Percentiles rank a stretch among this genome's conserved stretches.
Conservation (phyloP, 2,329 filamentous ascomycete genomes). For the Fusarium vanettenii region DNA sequence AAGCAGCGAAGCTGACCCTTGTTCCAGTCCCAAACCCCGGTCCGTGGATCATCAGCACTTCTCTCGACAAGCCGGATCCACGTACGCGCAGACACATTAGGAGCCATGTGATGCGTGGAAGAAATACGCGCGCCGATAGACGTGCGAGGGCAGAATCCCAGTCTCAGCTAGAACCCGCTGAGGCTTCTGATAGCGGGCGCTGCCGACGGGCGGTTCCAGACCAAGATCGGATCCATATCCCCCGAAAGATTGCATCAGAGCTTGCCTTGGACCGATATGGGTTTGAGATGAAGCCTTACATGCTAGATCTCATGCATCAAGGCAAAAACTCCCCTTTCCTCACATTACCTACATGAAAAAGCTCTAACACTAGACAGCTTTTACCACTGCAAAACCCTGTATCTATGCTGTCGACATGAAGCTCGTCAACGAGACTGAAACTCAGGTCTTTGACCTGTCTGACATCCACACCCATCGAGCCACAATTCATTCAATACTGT, state of each 20-base stretch:
- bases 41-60: slow-evolving; percentile 34
- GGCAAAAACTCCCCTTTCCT: background rate
- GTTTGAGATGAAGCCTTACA: slow-evolving; percentile 22
- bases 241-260: slow-evolving; percentile 23
- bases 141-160: background rate
- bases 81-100: slow-evolving; percentile 41
- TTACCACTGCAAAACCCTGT: slow-evolving; percentile 35
- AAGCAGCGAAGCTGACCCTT: background rate
- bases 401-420: slow-evolving; percentile 25
- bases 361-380: slow-evolving; percentile 1
- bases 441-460: slow-evolving; percentile 34
- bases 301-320: slow-evolving; percentile 16
- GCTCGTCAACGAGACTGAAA: slow-evolving; percentile 8
- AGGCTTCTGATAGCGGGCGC: background rate
- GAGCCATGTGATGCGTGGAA: slow-evolving; percentile 46
- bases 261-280: slow-evolving; percentile 9
- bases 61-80: slow-evolving; percentile 34
- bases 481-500: slow-evolving; percentile 40
- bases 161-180: background rate
- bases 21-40: background rate
- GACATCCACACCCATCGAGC: slow-evolving; percentile 33
- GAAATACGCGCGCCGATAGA: slow-evolving; percentile 35
- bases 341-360: too few species aligned
- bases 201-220: background rate
- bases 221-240: background rate